These are phyloP conservation scores for Telfairia occidentalis DNA, from an alignment of 331 rosid genomes.

Conservation along the genomic window DNA sequence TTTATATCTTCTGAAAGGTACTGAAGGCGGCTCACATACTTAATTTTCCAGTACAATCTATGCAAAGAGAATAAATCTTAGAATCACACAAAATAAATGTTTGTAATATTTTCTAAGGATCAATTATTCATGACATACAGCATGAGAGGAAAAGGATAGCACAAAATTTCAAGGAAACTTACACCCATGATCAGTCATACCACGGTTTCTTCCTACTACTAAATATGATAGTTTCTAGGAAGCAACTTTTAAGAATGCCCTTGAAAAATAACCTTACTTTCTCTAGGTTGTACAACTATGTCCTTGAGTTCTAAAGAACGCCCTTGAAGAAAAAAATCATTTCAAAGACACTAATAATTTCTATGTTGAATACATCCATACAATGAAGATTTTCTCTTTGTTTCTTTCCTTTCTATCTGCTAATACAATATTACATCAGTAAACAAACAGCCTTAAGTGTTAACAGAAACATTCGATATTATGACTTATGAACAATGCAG, in stretches of 20 bases:
- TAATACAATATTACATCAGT: background rate
- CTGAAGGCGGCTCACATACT: slow-evolving; percentile 73
- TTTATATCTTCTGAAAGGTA: slow-evolving; percentile 84
- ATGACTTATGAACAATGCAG: background rate
- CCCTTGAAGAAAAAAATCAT: background rate
- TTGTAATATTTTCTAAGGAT: background rate
- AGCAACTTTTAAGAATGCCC: background rate
- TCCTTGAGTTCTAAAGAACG: too few species aligned
- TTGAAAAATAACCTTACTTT: too few species aligned
- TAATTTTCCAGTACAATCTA: slow-evolving; percentile 82
- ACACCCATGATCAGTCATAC: background rate
- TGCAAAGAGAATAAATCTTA: background rate
- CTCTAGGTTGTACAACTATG: too few species aligned
- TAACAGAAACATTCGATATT: background rate
- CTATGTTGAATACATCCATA: background rate
- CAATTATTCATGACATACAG: background rate
- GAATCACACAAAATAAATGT: background rate
- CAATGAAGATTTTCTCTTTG: background rate
- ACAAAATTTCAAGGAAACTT: background rate
- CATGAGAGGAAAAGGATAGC: background rate
- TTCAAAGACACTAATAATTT: background rate
- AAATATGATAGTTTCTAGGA: background rate
- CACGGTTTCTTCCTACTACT: background rate
- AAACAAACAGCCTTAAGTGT: too few species aligned
- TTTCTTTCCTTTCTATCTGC: background rate